A percentile compares a stretch with the other conserved stretches of the same genome.
phyloP scores from a whole-genome alignment of 164 flowering plant species.

The Houttuynia cordata region DNA sequence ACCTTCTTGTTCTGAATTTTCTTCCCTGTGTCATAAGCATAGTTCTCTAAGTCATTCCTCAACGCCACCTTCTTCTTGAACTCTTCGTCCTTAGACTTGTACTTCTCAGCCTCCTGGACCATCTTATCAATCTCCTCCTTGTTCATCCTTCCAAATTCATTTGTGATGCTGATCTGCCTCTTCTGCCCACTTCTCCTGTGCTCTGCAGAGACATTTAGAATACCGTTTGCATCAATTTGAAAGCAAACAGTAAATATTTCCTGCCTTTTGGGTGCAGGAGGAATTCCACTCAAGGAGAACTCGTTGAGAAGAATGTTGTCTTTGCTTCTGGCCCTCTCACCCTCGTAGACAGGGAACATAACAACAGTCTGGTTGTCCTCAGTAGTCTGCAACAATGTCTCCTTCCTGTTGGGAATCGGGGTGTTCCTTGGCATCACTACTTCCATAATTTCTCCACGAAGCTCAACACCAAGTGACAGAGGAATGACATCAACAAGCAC shows the following conservation, averaged over 20 bases:
- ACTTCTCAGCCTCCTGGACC: constrained; percentile 47
- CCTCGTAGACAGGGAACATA: constrained; percentile 44
- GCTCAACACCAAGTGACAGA: constrained; percentile 38
- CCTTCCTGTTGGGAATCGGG: constrained; percentile 42
- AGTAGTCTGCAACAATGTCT: constrained; percentile 36
- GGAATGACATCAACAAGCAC: constrained; percentile 43
- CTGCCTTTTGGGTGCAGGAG: constrained; percentile 48
- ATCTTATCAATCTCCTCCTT: constrained; percentile 50
- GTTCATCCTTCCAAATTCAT: constrained; percentile 44
- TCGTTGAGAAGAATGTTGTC: constrained; percentile 47
- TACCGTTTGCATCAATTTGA: constrained; percentile 47
- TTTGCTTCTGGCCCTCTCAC: constrained; percentile 43
- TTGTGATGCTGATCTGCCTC: constrained; percentile 51
- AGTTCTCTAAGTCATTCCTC: constrained; percentile 40
- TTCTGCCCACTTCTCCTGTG: constrained; percentile 45
- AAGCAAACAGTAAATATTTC: constrained; percentile 41
- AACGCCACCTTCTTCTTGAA: constrained; percentile 49
- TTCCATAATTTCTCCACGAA: constrained; percentile 43
- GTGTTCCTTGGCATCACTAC: constrained; percentile 50
- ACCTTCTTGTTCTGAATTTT: constrained; percentile 39
- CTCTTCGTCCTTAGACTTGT: constrained; percentile 50
- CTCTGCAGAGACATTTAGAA: constrained; percentile 47
- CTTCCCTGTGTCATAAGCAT: constrained; percentile 47
- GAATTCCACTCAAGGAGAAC: constrained; percentile 41
- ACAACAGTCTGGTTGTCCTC: constrained; percentile 41